These are phyloP conservation scores for Arabis hirsuta DNA, from an alignment of 345 rosid genomes.

Conservation along the genomic window DNA sequence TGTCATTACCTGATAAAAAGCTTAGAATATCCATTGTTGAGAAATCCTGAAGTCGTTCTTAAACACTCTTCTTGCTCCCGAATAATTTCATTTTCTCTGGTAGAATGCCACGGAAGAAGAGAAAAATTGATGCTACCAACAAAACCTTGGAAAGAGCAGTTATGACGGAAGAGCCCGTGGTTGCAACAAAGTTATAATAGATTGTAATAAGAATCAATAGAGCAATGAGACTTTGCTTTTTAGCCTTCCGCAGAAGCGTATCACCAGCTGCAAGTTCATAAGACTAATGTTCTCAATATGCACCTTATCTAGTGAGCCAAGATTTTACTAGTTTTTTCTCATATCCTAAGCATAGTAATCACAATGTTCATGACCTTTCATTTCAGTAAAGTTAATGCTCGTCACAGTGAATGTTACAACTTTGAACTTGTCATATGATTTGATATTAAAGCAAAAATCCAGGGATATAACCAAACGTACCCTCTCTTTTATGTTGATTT, in stretches of 20 bases:
- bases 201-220: conserved; percentile 59
- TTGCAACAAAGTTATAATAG: conserved; percentile 70
- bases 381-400: no score
- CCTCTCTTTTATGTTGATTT: conserved; percentile 59
- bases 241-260: conserved; percentile 57
- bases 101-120: conserved; percentile 66
- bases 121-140: conserved; percentile 51
- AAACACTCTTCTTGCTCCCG: conserved; percentile 54
- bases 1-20: background rate
- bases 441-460: background rate
- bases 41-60: conserved; percentile 8
- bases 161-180: conserved; percentile 52
- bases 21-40: background rate
- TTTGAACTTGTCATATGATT: background rate
- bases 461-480: conserved; percentile 48
- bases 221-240: conserved; percentile 55
- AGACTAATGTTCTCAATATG: conserved; percentile 9
- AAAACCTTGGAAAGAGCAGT: conserved; percentile 66
- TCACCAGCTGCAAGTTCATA: conserved; percentile 66
- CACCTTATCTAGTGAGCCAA: background rate
- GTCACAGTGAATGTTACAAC: no score
- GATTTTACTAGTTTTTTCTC: background rate
- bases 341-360: background rate
- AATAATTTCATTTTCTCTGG: conserved; percentile 71
- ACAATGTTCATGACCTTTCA: background rate